Evolutionary conservation across 1,284 basidiomycete genomes (phyloP).

Genomic region (Tilletia setariae): DNA sequence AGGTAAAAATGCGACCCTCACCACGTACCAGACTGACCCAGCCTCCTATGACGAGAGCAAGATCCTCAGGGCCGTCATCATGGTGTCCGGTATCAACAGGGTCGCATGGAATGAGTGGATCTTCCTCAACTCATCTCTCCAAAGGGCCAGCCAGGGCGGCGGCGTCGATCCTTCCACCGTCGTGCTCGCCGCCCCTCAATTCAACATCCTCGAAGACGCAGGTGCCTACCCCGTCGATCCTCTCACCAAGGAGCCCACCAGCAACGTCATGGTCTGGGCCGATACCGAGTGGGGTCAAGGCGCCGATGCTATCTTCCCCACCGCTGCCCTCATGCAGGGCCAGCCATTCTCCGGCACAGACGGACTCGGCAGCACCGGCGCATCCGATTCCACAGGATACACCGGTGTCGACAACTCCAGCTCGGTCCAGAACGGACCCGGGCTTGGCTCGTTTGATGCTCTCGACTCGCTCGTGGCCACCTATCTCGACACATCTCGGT

Average conservation of each 20-base stretch:
- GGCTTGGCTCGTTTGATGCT: conserved; percentile 33
- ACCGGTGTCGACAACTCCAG: neutral
- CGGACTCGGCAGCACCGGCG: neutral
- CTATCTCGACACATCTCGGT: conserved; percentile 33
- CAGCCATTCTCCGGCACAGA: neutral
- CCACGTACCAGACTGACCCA: neutral
- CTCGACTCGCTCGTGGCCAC: conserved; percentile 36
- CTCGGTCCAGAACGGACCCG: conserved; percentile 17
- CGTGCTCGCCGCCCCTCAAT: conserved; percentile 43
- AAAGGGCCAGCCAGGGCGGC: conserved; percentile 29
- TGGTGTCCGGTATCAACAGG: conserved; percentile 17
- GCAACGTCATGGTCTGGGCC: conserved; percentile 35
- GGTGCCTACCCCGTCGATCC: conserved; percentile 39
- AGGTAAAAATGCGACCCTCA: neutral
- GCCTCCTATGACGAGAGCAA: conserved; percentile 24
- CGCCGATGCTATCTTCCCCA: conserved; percentile 30
- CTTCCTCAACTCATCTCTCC: conserved; percentile 39
- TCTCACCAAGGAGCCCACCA: conserved; percentile 22
- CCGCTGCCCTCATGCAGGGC: conserved; percentile 14
- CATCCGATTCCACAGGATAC: neutral
- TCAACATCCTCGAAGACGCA: conserved; percentile 34
- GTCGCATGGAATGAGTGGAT: conserved; percentile 38
- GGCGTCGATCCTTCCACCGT: conserved; percentile 39
- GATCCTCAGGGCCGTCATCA: conserved; percentile 19
- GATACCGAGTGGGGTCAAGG: conserved; percentile 38